These are phyloP conservation scores for Trifolium subterraneum DNA, from an alignment of 306 rosid species.

Conservation along the genomic window DNA sequence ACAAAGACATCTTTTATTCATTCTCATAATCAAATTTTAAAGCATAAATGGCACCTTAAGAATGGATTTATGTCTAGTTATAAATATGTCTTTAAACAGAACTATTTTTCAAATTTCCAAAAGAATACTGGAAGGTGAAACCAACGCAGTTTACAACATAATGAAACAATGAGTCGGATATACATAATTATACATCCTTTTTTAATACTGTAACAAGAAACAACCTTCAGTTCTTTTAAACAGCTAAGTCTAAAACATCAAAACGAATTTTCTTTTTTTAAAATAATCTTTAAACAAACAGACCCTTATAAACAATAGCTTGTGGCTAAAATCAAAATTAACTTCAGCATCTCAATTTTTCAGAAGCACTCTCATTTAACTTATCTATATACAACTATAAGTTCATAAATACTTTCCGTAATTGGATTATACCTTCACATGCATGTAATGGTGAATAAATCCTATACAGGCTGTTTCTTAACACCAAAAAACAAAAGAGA, in stretches of 20 bases:
- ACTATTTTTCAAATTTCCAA: conserved; percentile 19
- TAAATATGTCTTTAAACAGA: conserved; percentile 21
- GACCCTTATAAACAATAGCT: background rate
- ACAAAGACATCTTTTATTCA: conserved; percentile 33
- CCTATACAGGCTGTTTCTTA: background rate
- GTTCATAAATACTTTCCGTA: background rate
- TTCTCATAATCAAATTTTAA: conserved; percentile 21
- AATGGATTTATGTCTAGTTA: conserved; percentile 27
- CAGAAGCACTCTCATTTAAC: background rate
- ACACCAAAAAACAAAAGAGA: background rate
- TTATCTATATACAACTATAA: background rate
- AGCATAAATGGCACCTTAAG: conserved; percentile 17
- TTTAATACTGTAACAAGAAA: conserved; percentile 4
- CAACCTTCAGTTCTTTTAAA: conserved; percentile 3
- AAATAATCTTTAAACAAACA: too few species aligned
- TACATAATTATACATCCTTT: background rate
- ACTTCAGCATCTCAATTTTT: background rate
- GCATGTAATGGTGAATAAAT: conserved; percentile 13
- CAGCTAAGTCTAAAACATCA: background rate
- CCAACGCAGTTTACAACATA: conserved; percentile 14
- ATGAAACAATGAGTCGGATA: conserved; percentile 19
- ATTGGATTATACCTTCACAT: conserved; percentile 30
- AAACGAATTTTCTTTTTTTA: too few species aligned
- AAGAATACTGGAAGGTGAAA: conserved; percentile 11
- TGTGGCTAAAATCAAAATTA: background rate